A percentile compares a stretch with the other conserved stretches of the same genome.
These are phyloP conservation scores for Apiospora kogelbergensis DNA, from an alignment of 2,329 filamentous ascomycete genomes.

Conservation along the genomic window DNA sequence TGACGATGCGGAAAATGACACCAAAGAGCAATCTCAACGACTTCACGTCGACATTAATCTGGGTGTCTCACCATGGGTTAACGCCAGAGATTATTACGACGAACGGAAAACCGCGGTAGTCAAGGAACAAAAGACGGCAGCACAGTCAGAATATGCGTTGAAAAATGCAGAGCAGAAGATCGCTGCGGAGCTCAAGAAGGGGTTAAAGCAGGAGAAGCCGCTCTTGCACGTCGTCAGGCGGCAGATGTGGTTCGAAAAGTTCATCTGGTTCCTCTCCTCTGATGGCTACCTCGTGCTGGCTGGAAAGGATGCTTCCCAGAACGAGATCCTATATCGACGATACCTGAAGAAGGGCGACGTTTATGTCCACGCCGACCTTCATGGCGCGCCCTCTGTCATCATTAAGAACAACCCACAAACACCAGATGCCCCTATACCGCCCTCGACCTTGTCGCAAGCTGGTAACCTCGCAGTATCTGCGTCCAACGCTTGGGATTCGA, in stretches of 20 bases:
- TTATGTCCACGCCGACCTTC: conserved; percentile 87
- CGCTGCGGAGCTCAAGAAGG: conserved; percentile 78
- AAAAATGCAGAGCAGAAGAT: conserved; percentile 93
- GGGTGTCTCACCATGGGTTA: conserved; percentile 78
- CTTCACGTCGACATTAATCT: conserved; percentile 85
- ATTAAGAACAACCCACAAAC: conserved; percentile 83
- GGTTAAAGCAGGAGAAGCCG: conserved; percentile 88
- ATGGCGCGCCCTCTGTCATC: conserved; percentile 80
- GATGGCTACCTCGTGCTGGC: conserved; percentile 92
- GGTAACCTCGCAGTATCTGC: conserved; percentile 82
- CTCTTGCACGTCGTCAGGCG: conserved; percentile 79
- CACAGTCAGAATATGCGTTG: conserved; percentile 78
- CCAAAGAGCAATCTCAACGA: conserved; percentile 48
- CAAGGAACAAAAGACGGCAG: conserved; percentile 84
- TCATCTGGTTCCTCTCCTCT: conserved; percentile 90
- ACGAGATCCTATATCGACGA: conserved; percentile 85
- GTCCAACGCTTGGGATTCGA: conserved; percentile 92
- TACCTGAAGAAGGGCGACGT: conserved; percentile 87
- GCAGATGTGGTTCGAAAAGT: conserved; percentile 96
- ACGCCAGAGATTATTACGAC: conserved; percentile 89
- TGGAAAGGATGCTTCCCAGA: conserved; percentile 85
- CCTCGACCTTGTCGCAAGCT: conserved; percentile 87
- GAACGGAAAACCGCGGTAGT: conserved; percentile 80
- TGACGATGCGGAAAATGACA: conserved; percentile 48
- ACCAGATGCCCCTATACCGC: conserved; percentile 83